Evolutionary conservation across 2,329 filamentous ascomycete genomes (phyloP).

Genomic region (Dactylella cylindrospora): DNA sequence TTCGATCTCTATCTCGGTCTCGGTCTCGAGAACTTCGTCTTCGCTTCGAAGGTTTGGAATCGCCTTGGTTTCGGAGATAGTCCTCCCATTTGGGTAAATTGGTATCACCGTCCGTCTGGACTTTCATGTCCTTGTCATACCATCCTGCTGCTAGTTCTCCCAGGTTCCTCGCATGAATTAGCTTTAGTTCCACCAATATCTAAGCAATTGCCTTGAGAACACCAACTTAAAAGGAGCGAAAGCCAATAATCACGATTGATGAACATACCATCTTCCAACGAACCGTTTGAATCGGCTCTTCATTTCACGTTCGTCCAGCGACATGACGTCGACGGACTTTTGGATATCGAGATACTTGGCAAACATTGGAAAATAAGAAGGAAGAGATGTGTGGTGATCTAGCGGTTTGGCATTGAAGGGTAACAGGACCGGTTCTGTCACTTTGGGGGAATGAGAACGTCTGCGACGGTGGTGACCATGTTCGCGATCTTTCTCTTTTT

Average conservation of each 20-base stretch:
- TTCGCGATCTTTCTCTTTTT: neutral
- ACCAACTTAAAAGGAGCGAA: neutral
- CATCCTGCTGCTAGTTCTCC: slow-evolving; percentile 84
- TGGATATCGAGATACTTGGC: slow-evolving; percentile 85
- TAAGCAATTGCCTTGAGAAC: neutral
- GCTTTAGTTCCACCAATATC: slow-evolving; percentile 47
- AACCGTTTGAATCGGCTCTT: slow-evolving; percentile 94
- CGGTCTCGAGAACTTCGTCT: slow-evolving; percentile 8
- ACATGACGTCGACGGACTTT: slow-evolving; percentile 69
- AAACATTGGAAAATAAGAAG: slow-evolving; percentile 56
- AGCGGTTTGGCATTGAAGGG: slow-evolving; percentile 62
- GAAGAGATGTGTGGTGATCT: slow-evolving; percentile 70
- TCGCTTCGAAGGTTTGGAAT: slow-evolving; percentile 11
- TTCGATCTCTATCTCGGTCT: slow-evolving; percentile 24
- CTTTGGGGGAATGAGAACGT: slow-evolving; percentile 46
- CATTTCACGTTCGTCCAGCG: slow-evolving; percentile 70
- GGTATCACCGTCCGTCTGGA: slow-evolving; percentile 52
- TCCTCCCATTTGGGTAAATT: slow-evolving; percentile 42
- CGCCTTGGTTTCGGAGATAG: slow-evolving; percentile 12
- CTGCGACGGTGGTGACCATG: slow-evolving; percentile 49
- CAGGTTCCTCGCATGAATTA: slow-evolving; percentile 69
- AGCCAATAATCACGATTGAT: neutral
- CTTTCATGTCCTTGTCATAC: slow-evolving; percentile 77
- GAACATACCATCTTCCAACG: slow-evolving; percentile 73
- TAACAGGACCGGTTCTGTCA: slow-evolving; percentile 49